Base-by-base conservation (phyloP, 2,329 filamentous ascomycete genomes). In the Cyphellophora europaea region DNA sequence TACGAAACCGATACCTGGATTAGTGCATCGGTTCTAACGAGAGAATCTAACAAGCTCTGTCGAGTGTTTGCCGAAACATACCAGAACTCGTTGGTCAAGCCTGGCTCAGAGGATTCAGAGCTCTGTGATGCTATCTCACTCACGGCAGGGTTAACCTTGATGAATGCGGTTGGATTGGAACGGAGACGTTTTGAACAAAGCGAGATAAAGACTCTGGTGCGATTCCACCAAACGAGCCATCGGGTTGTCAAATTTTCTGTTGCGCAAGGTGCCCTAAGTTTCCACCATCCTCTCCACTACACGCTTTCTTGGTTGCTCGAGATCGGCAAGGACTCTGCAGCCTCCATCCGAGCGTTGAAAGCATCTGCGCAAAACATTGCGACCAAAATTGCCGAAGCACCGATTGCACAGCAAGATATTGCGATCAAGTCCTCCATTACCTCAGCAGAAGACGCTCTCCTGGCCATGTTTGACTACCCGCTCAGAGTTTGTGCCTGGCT, bases 1-100 rank as follows among this genome's bases (percentile, higher is more conserved):
- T 98, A 96, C 53, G 91, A 98, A 59, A 93, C 88, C 2, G 93
- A 98, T 60, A 83, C 86, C 13, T 98, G 91, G 91, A 96, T 98
- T 35, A 93, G 85, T 38, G 89, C 91, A 3, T 94, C 88, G 5
- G 71, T 96, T 33, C 83, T 98, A 38, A 95, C 91, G 32, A 75
- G 89, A 33, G 89, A 98, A 56, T 89, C 98, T 56, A 96, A 96
- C 54, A 78, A 85, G 35, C 72, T 96, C 23, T 94, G 89, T 52
- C 74, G 88, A 43, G 82, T 91, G 50, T 81, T 96, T 38, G 79
- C 87, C 0, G 84, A 93, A 49, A 79, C 91, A 0, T 98, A 94
- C 66, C 34, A 49, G 36, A 32, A 44, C 5, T 36, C 38, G 2
- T n/a, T n/a, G n/a, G 21, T 25, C 8, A 38, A 41, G 15, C 31